Base-by-base conservation (phyloP, 345 rosid genomes). In the Salix caprea region DNA sequence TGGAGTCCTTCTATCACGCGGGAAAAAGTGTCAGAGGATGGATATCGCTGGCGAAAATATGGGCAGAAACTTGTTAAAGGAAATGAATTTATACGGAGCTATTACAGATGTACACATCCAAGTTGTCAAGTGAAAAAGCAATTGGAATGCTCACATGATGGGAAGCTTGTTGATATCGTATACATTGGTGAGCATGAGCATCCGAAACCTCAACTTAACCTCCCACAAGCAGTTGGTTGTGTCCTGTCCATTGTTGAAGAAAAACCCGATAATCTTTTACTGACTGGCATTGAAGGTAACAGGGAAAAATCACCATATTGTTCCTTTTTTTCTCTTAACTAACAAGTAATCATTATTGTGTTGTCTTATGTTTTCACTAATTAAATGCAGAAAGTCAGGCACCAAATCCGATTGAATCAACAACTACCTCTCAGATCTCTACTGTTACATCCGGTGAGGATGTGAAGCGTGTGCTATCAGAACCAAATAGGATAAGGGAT, bases 61-160 rank as follows among this genome's bases (percentile, higher is more conserved):
- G 99, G 99, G 19, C 98, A 95, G 90, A 95, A 95, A 76, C 80
- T 90, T 84, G 99, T 95, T 65, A 89, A 87, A 77, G 98, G 94
- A 34, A 95, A 93, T 85, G 99, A 91, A 85, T 93, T 90, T 79
- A 78, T 95, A 3, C 85, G 99, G 71, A 95, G 99, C 85, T 95
- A 93, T 82, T 95, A 94, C 86, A 80, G 83, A 81, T 96, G 99
- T 71, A 91, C 99, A 0, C 87, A 91, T 86, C 87, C 91, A 54
- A 88, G 83, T 75, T 96, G 99, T 78, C 91, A 65, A 82, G 98
- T 89, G 44, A 96, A 96, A 79, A 96, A 91, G 89, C 99, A 91
- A 66, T 77, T 96, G 83, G 98, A 96, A 67, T 86, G 85, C 72
- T 88, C 97, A 4, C 85, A 85, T 2, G 88, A 89, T 67, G 97